phyloP scores from a whole-genome alignment of 495 filamentous ascomycete genomes.

The Neurospora discreta region DNA sequence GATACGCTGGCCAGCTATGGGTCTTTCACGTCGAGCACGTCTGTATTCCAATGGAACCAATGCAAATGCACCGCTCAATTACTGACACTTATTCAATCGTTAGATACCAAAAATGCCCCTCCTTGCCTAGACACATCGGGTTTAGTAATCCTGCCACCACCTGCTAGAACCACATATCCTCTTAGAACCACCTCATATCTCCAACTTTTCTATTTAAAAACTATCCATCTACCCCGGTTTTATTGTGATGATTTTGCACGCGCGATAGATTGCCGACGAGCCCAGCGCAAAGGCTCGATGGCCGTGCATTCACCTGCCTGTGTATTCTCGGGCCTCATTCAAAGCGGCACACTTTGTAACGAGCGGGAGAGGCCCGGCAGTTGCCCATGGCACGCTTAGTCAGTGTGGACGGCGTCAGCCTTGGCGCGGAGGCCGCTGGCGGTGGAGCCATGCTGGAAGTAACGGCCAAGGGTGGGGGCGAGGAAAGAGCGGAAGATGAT shows the following conservation, averaged over 20 bases:
- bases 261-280: background rate
- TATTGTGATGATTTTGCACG: background rate
- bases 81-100: background rate
- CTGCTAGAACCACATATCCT: background rate
- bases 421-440: constrained; percentile 84
- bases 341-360: constrained; percentile 15
- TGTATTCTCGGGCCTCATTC: constrained; percentile 1
- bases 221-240: background rate
- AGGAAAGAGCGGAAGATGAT: constrained; percentile 94
- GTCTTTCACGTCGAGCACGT: background rate
- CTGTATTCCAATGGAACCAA: background rate
- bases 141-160: background rate
- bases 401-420: constrained; percentile 63
- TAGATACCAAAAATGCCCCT: background rate
- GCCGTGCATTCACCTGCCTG: background rate
- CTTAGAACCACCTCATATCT: background rate
- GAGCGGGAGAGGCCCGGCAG: background rate
- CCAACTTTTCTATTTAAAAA: background rate
- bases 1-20: background rate
- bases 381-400: constrained; percentile 24
- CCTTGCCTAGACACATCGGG: background rate
- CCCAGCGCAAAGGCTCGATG: background rate
- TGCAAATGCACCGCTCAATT: background rate
- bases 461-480: constrained; percentile 78
- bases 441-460: constrained; percentile 70